These are phyloP conservation scores for Citrus medica DNA, from an alignment of 345 rosid species.

Conservation along the genomic window DNA sequence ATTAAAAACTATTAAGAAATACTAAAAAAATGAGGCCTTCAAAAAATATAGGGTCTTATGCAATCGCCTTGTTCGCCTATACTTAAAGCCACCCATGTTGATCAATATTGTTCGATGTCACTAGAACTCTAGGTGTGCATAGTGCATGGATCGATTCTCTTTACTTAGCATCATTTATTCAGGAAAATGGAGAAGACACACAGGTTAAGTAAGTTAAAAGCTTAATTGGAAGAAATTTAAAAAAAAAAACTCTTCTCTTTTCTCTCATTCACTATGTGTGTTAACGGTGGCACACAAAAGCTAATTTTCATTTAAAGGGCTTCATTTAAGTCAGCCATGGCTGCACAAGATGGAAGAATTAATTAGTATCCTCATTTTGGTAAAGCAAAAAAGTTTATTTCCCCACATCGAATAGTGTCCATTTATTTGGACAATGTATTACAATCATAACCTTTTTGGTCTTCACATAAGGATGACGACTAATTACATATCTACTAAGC, in stretches of 20 bases:
- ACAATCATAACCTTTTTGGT: neutral
- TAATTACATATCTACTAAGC: too few relatives aligned
- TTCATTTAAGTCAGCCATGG: constrained; percentile 3
- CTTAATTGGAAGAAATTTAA: neutral
- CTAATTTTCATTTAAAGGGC: neutral
- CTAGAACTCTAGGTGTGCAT: constrained; percentile 20
- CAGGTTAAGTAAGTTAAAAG: neutral
- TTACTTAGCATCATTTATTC: neutral
- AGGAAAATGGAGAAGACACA: constrained; percentile 1
- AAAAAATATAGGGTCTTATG: too few relatives aligned
- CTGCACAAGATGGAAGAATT: neutral
- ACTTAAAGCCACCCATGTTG: too few relatives aligned
- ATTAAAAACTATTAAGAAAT: too few relatives aligned
- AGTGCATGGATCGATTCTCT: neutral
- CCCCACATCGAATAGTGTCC: neutral
- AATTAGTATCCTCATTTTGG: neutral
- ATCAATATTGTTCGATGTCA: constrained; percentile 13
- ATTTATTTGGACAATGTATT: neutral
- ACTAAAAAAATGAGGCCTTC: too few relatives aligned
- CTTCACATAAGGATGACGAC: neutral
- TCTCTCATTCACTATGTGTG: neutral
- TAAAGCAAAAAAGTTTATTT: neutral
- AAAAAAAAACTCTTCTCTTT: neutral
- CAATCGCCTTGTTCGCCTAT: too few relatives aligned
- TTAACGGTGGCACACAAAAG: neutral